Base-by-base conservation (phyloP, 2,329 filamentous ascomycete species). In the Fusarium sp. region DNA sequence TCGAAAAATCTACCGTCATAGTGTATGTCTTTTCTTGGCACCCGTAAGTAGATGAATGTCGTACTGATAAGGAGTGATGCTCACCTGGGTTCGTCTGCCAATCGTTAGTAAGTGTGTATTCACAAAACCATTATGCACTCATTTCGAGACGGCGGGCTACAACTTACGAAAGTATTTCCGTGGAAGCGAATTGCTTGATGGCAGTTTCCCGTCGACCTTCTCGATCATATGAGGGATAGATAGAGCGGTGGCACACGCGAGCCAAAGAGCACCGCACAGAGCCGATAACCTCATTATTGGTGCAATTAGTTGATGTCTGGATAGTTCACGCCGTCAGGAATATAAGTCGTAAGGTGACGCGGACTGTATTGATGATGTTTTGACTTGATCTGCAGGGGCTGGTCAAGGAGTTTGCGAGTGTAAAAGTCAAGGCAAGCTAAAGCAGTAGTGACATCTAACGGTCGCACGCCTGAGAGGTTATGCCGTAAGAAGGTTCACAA, bases 1-100 rank as follows among this genome's bases (percentile, higher is more conserved):
- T 75, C 73, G 45, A 79, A 77, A 62, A 83, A 86, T 15, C 80
- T 78, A 5, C 53, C 51, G 52, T 82, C 80, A 65, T 82, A 82
- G 57, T 80, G 78, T 15, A 64, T 57, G 44, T 72, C 40, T 30
- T 54, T 33, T 49, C 76, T 77, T 55, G 47, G 41, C 23, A 41
- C 11, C 30, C 18, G 42, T 75, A 57, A 74, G 67, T 44, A 56
- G n/a, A 46, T 9, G 10, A 12, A 44, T 2, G 20, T 7, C 18
- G 18, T 30, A 33, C 40, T 23, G 34, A 34, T 30, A 15, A 46
- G 13, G 8, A 10, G 6, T 8, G 30, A 18, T 30, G 70, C 73
- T 63, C 50, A 75, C 73, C 34, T 11, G 26, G 73, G 59, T 50
- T 75, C 73, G 26, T 40, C 73, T 75, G 10, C 4, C n/a, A 13